Conservation (phyloP, 345 rosid species). For the sweet orange (Citrus sinensis) region DVS_A1.0 CM039166.1:14577501-14578000, state of each 20-base stretch:
- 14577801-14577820: slow-evolving; percentile 2
- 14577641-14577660: background rate
- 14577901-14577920: background rate
- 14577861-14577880: background rate
- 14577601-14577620: slow-evolving; percentile 6
- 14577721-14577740: background rate
- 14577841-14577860: slow-evolving; percentile 7
- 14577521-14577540: slow-evolving; percentile 71
- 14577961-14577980: slow-evolving; percentile 5
- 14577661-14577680: background rate
- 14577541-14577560: slow-evolving; percentile 69
- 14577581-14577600: slow-evolving; percentile 72
- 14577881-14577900: background rate
- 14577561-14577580: slow-evolving; percentile 55
- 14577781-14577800: background rate
- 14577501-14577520: slow-evolving; percentile 34
- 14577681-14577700: background rate
- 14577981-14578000: too few relatives aligned
- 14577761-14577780: background rate
- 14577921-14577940: background rate
- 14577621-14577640: background rate
- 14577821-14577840: background rate
- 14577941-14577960: slow-evolving; percentile 7
- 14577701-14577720: background rate
- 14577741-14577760: background rate